phyloP scores from a whole-genome alignment of 2,329 filamentous ascomycete species.

The Lachnellula willkommii region DNA sequence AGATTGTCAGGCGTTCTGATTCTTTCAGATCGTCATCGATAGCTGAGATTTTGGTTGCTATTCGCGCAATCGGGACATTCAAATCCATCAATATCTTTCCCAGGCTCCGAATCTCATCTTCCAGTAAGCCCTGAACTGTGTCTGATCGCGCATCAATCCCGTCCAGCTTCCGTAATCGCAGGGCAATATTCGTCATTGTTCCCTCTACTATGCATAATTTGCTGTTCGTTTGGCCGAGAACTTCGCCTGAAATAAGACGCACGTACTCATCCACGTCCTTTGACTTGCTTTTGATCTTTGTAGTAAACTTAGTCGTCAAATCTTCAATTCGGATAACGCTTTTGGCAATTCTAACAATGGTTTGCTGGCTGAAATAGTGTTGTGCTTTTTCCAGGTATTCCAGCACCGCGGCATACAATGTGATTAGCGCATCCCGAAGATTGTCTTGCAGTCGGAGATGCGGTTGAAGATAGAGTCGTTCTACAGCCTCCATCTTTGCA shows the following conservation, averaged over 20 bases:
- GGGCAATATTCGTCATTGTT: not conserved
- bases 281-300: conserved; percentile 1
- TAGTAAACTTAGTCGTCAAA: not conserved
- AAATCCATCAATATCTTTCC: not conserved
- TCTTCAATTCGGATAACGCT: conserved; percentile 6
- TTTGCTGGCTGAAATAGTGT: conserved; percentile 2
- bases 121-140: too few species aligned
- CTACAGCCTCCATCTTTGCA: not conserved
- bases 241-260: not conserved
- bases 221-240: not conserved
- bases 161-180: too few species aligned
- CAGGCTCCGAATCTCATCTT: not conserved
- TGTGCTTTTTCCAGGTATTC: conserved; percentile 2
- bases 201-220: not conserved
- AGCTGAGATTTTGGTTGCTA: not conserved
- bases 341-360: not conserved
- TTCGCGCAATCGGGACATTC: not conserved
- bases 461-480: not conserved
- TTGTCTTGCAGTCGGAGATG: not conserved
- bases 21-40: not conserved
- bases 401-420: conserved; percentile 4
- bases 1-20: conserved; percentile 4
- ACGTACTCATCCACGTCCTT: not conserved
- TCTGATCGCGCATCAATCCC: not conserved
- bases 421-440: not conserved